Conservation (phyloP, 1,284 basidiomycete species). For the Golubevia pallescens region DNA sequence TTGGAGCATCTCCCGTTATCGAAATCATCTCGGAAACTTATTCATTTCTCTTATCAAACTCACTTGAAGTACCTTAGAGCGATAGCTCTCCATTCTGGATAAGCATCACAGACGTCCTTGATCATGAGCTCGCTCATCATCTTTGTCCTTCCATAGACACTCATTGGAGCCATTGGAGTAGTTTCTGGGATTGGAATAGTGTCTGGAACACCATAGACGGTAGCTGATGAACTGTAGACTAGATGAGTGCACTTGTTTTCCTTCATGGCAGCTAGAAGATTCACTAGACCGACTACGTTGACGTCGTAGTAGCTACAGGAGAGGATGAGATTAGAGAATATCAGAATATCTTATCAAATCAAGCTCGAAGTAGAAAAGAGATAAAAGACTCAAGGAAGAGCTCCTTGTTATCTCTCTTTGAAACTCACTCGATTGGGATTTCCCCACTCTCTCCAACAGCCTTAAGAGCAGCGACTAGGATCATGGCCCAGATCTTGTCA, state of each 20-base stretch:
- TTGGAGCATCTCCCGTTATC: not conserved
- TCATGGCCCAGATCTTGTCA: constrained; percentile 82
- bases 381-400: not conserved
- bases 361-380: not conserved
- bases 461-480: constrained; percentile 97
- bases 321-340: not conserved
- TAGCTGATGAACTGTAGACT: constrained; percentile 97
- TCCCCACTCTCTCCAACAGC: constrained; percentile 97
- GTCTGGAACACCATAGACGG: constrained; percentile 96
- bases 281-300: constrained; percentile 56
- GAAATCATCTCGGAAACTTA: no score
- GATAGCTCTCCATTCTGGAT: constrained; percentile 79
- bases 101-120: constrained; percentile 82
- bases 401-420: not conserved
- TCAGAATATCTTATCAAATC: no score
- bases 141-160: constrained; percentile 94
- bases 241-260: constrained; percentile 82
- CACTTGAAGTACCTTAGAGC: constrained; percentile 96
- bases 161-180: constrained; percentile 85
- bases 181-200: constrained; percentile 92
- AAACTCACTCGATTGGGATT: constrained; percentile 77
- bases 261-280: constrained; percentile 70
- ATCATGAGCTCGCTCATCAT: constrained; percentile 91
- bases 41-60: no score
- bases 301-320: constrained; percentile 55